Evolutionary conservation across 805 yeast species (phyloP).

Genomic region (Suhomyces canberraensis): DNA sequence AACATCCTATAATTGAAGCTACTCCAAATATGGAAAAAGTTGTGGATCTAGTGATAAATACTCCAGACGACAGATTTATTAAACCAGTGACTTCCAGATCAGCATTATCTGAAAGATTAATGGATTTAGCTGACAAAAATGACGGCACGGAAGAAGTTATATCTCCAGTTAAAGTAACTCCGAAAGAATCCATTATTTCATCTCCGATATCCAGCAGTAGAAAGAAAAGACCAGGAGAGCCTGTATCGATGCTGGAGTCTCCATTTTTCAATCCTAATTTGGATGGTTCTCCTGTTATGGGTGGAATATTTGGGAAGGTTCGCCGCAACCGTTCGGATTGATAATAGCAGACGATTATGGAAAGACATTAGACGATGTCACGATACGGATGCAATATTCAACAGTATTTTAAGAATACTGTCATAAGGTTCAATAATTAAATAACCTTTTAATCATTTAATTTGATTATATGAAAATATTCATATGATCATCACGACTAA

Average conservation of each 20-base stretch:
- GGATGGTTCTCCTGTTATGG: constrained; percentile 1
- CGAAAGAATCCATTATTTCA: background rate
- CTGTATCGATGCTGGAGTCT: constrained; percentile 30
- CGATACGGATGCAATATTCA: too few species aligned
- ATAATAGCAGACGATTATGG: too few species aligned
- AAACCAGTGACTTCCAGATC: too few species aligned
- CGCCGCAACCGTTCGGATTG: too few species aligned
- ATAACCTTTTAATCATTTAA: too few species aligned
- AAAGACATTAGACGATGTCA: too few species aligned
- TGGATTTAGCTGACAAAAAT: too few species aligned
- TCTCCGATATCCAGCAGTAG: background rate
- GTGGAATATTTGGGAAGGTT: background rate
- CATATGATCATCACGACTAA: too few species aligned
- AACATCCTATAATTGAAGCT: too few species aligned
- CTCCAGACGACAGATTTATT: constrained; percentile 10
- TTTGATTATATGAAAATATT: too few species aligned
- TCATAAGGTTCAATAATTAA: too few species aligned
- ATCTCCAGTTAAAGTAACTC: constrained; percentile 5
- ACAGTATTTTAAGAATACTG: too few species aligned
- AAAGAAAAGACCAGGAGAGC: constrained; percentile 34
- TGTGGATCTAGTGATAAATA: constrained; percentile 5
- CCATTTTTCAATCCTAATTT: constrained; percentile 25
- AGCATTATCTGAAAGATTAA: constrained; percentile 2
- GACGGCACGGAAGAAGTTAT: background rate
- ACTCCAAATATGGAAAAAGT: constrained; percentile 21